phyloP scores from a whole-genome alignment of 495 filamentous ascomycete species.

The Aspergillus homomorphus region DNA sequence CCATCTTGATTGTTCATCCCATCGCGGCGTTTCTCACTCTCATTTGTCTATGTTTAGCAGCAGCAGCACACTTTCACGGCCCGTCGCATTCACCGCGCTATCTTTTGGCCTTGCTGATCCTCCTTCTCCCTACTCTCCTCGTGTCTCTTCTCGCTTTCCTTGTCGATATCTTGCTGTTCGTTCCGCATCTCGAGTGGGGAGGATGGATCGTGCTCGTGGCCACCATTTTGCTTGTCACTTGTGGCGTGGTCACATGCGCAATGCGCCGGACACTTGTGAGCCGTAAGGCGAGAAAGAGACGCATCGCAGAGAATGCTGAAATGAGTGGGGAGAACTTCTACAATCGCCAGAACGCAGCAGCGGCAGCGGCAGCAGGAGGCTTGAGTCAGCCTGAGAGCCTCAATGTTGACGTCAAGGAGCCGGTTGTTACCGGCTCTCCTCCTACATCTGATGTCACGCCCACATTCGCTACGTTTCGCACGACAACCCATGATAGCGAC shows the following conservation, averaged over 20 bases:
- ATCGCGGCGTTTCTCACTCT: slow-evolving; percentile 84
- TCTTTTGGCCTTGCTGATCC: slow-evolving; percentile 76
- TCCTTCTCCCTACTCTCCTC: slow-evolving; percentile 80
- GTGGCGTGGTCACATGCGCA: slow-evolving; percentile 86
- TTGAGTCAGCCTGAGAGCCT: slow-evolving; percentile 37
- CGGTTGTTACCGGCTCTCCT: slow-evolving; percentile 47
- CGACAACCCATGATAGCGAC: slow-evolving; percentile 56
- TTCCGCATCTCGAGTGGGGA: slow-evolving; percentile 90
- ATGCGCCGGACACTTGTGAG: slow-evolving; percentile 94
- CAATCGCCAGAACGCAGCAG: slow-evolving; percentile 60
- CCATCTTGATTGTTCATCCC: slow-evolving; percentile 89
- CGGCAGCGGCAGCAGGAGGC: slow-evolving; percentile 37
- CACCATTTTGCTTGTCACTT: slow-evolving; percentile 79
- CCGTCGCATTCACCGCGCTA: slow-evolving; percentile 93
- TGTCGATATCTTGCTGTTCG: slow-evolving; percentile 92
- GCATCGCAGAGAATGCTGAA: slow-evolving; percentile 88
- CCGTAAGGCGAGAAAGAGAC: slow-evolving; percentile 84
- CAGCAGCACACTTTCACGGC: slow-evolving; percentile 79
- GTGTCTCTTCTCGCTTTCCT: slow-evolving; percentile 85
- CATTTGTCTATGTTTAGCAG: slow-evolving; percentile 75
- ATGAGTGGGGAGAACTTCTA: slow-evolving; percentile 95
- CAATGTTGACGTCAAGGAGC: slow-evolving; percentile 49
- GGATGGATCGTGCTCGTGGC: slow-evolving; percentile 93
- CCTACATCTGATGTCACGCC: slow-evolving; percentile 57
- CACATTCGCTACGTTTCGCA: slow-evolving; percentile 76